Percentiles rank a stretch among this genome's conserved stretches.
Conservation (phyloP, 2,329 filamentous ascomycete species). For the Clarireedia paspali region DNA sequence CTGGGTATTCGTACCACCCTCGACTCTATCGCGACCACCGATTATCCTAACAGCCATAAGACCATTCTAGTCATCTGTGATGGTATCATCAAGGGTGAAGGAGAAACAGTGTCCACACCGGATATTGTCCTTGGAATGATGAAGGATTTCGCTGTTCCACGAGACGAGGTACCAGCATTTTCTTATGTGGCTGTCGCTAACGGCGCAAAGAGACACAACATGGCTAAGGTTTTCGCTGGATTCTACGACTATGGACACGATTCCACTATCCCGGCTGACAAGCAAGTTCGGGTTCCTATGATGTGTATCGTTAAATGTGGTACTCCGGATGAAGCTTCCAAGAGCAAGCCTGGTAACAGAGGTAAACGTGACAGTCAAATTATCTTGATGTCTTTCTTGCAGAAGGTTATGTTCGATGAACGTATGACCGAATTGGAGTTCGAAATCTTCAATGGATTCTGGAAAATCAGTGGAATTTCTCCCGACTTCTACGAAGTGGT, state of each 20-base stretch:
- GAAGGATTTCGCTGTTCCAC: constrained; percentile 75
- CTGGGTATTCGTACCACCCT: constrained; percentile 89
- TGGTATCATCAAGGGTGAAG: constrained; percentile 93
- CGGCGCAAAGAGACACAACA: constrained; percentile 96
- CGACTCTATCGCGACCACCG: constrained; percentile 93
- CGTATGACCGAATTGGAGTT: constrained; percentile 99
- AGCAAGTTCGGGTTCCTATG: constrained; percentile 96
- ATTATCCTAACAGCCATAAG: constrained; percentile 99
- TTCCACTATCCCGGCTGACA: constrained; percentile 71
- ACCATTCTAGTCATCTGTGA: constrained; percentile 94
- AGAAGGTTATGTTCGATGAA: constrained; percentile 99
- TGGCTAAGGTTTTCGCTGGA: constrained; percentile 96
- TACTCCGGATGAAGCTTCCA: constrained; percentile 74
- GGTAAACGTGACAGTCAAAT: constrained; percentile 99
- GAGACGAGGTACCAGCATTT: constrained; percentile 78
- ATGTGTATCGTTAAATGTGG: constrained; percentile 94
- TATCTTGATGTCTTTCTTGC: constrained; percentile 97
- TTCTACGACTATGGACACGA: constrained; percentile 93
- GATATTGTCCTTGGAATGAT: constrained; percentile 91
- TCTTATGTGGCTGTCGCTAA: constrained; percentile 96
- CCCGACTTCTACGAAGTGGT: constrained; percentile 97
- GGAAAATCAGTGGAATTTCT: constrained; percentile 97
- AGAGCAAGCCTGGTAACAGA: constrained; percentile 88
- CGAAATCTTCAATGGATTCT: constrained; percentile 98
- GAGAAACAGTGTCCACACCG: constrained; percentile 78